Percentiles rank a stretch among this genome's conserved stretches.
Conservation (phyloP, 2,329 filamentous ascomycete genomes). For the Thermoascus crustaceus region DNA sequence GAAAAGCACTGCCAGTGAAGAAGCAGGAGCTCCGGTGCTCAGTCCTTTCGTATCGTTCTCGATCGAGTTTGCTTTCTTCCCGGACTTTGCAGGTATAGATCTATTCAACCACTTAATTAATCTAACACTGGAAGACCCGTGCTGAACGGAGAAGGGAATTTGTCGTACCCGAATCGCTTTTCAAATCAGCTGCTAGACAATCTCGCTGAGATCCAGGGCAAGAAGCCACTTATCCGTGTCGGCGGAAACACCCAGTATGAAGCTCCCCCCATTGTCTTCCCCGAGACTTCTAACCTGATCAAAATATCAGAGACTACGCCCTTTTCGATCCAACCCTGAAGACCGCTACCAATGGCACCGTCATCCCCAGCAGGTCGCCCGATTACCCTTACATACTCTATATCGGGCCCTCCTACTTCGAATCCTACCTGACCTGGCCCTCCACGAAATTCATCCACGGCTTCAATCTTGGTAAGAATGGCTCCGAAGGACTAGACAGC, state of each 20-base stretch:
- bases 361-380: constrained; percentile 41
- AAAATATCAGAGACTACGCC: constrained; percentile 44
- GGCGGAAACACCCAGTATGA: constrained; percentile 56
- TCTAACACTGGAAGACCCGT: constrained; percentile 2
- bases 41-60: constrained; percentile 44
- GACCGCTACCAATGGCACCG: constrained; percentile 45
- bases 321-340: constrained; percentile 49
- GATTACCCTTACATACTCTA: constrained; percentile 55
- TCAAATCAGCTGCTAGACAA: constrained; percentile 54
- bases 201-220: constrained; percentile 45
- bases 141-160: constrained; percentile 36
- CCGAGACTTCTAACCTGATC: not conserved
- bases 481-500: constrained; percentile 43
- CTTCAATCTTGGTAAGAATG: constrained; percentile 52
- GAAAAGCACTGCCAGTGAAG: too few relatives aligned
- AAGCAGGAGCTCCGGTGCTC: constrained; percentile 11
- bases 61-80: constrained; percentile 46
- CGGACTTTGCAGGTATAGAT: constrained; percentile 41
- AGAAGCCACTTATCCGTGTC: constrained; percentile 54
- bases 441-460: constrained; percentile 52
- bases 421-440: constrained; percentile 53
- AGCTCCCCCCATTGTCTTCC: not conserved
- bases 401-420: constrained; percentile 56
- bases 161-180: constrained; percentile 49
- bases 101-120: not conserved